Percentiles rank a stretch among this genome's conserved stretches.
Evolutionary conservation across 495 filamentous ascomycete species (phyloP).

Genomic region (Aspergillus asperescens): DNA sequence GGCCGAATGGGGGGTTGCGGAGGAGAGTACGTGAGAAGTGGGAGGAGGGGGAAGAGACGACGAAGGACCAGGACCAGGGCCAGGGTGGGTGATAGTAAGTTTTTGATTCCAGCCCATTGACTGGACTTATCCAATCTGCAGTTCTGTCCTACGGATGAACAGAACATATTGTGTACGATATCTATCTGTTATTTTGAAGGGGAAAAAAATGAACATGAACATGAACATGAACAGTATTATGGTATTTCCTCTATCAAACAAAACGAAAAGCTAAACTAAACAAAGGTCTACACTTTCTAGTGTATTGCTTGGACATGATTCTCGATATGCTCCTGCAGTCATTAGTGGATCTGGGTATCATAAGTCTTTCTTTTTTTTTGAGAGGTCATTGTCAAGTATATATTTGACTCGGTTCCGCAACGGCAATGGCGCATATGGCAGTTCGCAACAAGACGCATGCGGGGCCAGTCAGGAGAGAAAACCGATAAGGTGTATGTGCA

Average conservation of each 20-base stretch:
- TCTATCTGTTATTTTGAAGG: no score
- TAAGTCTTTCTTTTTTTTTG: constrained; percentile 4
- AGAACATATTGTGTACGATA: constrained; percentile 3
- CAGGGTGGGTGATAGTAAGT: constrained; percentile 2
- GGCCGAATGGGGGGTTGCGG: constrained; percentile 41
- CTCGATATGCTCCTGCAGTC: constrained; percentile 7
- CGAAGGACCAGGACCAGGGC: constrained; percentile 9
- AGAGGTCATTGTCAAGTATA: not conserved
- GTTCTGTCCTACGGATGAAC: not conserved
- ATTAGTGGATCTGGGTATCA: constrained; percentile 18
- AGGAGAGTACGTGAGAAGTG: constrained; percentile 43
- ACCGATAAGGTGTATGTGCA: not conserved
- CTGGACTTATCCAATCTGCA: constrained; percentile 6
- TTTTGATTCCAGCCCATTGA: constrained; percentile 1
- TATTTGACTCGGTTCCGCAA: not conserved
- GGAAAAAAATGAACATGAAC: not conserved
- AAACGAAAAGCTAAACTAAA: constrained; percentile 6
- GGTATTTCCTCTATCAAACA: constrained; percentile 6
- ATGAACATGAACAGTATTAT: not conserved
- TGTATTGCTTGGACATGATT: constrained; percentile 9
- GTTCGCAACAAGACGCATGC: not conserved
- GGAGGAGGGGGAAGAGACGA: constrained; percentile 38
- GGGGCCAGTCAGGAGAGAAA: not conserved
- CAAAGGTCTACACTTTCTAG: constrained; percentile 14
- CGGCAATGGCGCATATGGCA: not conserved